Evolutionary conservation across 805 yeast genomes (phyloP), one percentile per base, ranked within the genome.

Genomic region (Komagataella kurtzmanii): DNA sequence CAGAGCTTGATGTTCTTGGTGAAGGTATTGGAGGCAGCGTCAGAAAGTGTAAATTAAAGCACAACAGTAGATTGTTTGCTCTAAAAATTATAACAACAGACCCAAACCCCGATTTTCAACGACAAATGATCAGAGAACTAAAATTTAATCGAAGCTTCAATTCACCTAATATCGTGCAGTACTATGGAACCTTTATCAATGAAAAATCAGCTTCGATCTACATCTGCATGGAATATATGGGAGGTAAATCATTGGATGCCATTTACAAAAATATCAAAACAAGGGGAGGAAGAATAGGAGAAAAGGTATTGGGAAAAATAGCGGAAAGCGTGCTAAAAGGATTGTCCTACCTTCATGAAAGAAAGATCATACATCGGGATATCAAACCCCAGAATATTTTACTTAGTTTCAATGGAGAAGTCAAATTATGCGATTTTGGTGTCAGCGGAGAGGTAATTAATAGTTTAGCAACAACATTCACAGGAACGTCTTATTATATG

Each of bases 401-500:
- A 53, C 67, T 93, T 23, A 90, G 87, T 61, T 63, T 68, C 3
- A 58, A 70, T 17, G 99, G 99, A 2, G 83, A 85, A 61, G 90
- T 91, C 50, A 93, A 93, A 64, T 70, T 93, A 50, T 91, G 98
- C 68, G 99, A 93, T 68, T 93, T 93, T 70, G 99, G 99, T 18
- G 99, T 93, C 24, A 84, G 95, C 62, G 99, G 99, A 8, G 97
- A 88, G 61, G 96, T 93, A 17, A 96, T 91, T 36, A 85, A 93
- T 65, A 88, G 97, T 0, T 71, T 93, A 48, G 98, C 98, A 1
- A 88, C 96, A 1, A 93, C 99, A 0, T 93, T 90, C 62, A 93
- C 97, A 0, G 99, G 99, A 2, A 93, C 99, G 0, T 90, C 96
- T 8, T 91, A 88, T 64, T 93, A 93, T 66, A 93, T 93, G 99